A percentile compares a stretch with the other conserved stretches of the same genome.
Conservation (phyloP, 2,329 filamentous ascomycete species). For the Claviceps digitariae region DNA sequence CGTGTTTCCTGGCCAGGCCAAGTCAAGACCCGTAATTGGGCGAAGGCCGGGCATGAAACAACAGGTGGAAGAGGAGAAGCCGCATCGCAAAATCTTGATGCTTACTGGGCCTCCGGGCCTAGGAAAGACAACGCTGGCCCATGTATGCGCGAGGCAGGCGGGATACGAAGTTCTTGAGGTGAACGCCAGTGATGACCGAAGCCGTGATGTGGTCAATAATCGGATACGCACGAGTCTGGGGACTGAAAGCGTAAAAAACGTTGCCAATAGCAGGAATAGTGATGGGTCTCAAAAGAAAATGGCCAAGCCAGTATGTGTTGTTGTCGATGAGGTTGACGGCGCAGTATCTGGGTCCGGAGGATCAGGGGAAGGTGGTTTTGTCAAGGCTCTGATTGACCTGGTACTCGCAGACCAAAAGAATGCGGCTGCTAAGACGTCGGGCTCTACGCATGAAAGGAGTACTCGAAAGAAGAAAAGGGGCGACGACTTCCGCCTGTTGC, state of each 20-base stretch:
- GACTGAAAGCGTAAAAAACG: slow-evolving; percentile 81
- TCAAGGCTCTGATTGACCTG: slow-evolving; percentile 87
- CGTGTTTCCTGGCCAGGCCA: slow-evolving; percentile 70
- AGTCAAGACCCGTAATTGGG: slow-evolving; percentile 34
- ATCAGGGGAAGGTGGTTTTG: slow-evolving; percentile 81
- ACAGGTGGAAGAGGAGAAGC: slow-evolving; percentile 52
- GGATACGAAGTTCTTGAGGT: slow-evolving; percentile 96
- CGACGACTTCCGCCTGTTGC: slow-evolving; percentile 74
- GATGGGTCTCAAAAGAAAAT: slow-evolving; percentile 51
- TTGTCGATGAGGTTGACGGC: slow-evolving; percentile 95
- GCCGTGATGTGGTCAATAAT: slow-evolving; percentile 76
- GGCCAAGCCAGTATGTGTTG: slow-evolving; percentile 77
- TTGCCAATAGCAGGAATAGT: slow-evolving; percentile 46
- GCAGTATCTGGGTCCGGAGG: slow-evolving; percentile 68
- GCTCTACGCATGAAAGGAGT: slow-evolving; percentile 7
- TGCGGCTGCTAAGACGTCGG: slow-evolving; percentile 16
- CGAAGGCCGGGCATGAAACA: slow-evolving; percentile 29
- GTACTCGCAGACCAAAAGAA: slow-evolving; percentile 81
- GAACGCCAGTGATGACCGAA: slow-evolving; percentile 93
- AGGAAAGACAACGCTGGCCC: slow-evolving; percentile 90
- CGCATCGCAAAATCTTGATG: slow-evolving; percentile 77
- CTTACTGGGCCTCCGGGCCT: slow-evolving; percentile 84
- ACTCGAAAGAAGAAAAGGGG: slow-evolving; percentile 44
- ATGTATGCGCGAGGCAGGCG: slow-evolving; percentile 89
- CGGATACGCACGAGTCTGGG: slow-evolving; percentile 83